Base-by-base conservation (phyloP, 306 rosid species). In the Quercus suber region DNA sequence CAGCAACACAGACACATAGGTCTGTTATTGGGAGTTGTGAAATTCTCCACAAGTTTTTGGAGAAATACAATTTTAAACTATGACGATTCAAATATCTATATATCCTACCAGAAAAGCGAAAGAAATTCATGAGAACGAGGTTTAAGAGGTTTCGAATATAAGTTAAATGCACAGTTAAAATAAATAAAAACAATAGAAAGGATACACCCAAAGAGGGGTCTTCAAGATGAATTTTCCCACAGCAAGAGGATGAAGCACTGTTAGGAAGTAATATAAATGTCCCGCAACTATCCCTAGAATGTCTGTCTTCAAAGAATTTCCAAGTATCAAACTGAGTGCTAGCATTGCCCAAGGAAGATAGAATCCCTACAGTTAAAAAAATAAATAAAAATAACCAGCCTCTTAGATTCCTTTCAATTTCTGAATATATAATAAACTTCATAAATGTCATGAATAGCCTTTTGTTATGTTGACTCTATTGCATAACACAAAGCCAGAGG, bases 281-380 rank as follows among this genome's bases (percentile, higher is more conserved):
- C 97, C 93, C 77, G 88, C 88, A 64, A 88, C 57, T 84, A 90
- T 88, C 69, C 96, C 96, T 71, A 76, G 20, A 75, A 92, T 84
- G 75, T 57, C 78, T 82, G 91, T 79, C 78, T 13, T 89, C 74
- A 89, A 20, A 4, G 86, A 72, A 17, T 57, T 3, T 21, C 92
- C 94, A 60, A 92, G 78, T 35, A 90, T 63, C 73, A 92, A 81
- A 77, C 85, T 88, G 9, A 89, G 37, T 28, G 61, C 85, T 71
- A 92, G 73, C 87, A 90, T 21, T 69, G 85, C 91, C 89, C 93
- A 92, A 18, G 97, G 96, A 76, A 90, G 93, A 76, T 92, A 92
- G 79, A 89, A 92, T 0, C 94, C 97, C 92, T 92, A 73, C 59
- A 25, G 0, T 14, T 71, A 27, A 41, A 68, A 30, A 20, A 20